phyloP scores from a whole-genome alignment of 805 yeast species.

The Saccharomyces eubayanus region DNA sequence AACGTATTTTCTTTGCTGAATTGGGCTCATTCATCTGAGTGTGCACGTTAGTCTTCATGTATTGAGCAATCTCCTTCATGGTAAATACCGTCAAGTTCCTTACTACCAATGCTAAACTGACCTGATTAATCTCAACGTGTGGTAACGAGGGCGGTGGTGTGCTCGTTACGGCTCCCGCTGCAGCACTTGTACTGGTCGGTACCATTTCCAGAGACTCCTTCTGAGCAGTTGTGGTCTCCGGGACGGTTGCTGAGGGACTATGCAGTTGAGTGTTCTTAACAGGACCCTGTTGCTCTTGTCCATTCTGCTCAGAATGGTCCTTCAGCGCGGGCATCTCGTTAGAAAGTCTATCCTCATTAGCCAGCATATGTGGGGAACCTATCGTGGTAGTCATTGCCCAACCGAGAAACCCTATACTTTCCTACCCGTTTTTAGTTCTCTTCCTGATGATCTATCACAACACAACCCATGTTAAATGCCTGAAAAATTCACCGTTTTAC shows the following conservation, averaged over 20 bases:
- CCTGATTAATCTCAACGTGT: conserved; percentile 31
- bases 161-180: conserved; percentile 23
- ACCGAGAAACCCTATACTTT: neutral
- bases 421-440: neutral
- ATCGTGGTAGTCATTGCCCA: conserved; percentile 15
- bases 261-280: conserved; percentile 1
- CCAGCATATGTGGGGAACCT: conserved; percentile 9
- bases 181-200: neutral
- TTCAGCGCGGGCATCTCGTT: neutral
- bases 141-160: conserved; percentile 22
- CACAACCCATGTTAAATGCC: neutral
- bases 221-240: neutral
- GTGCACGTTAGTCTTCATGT: conserved; percentile 27
- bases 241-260: conserved; percentile 2
- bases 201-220: neutral
- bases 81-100: conserved; percentile 28
- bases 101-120: conserved; percentile 25
- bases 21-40: conserved; percentile 11
- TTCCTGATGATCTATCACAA: neutral
- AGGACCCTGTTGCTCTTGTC: neutral
- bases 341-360: conserved; percentile 4
- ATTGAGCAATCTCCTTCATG: conserved; percentile 29
- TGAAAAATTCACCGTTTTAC: neutral
- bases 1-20: conserved; percentile 53
- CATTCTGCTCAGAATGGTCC: neutral